Evolutionary conservation across 225 moss, liverwort and hornwort genomes (phyloP).

Genomic region (Straminergon stramineum): DNA sequence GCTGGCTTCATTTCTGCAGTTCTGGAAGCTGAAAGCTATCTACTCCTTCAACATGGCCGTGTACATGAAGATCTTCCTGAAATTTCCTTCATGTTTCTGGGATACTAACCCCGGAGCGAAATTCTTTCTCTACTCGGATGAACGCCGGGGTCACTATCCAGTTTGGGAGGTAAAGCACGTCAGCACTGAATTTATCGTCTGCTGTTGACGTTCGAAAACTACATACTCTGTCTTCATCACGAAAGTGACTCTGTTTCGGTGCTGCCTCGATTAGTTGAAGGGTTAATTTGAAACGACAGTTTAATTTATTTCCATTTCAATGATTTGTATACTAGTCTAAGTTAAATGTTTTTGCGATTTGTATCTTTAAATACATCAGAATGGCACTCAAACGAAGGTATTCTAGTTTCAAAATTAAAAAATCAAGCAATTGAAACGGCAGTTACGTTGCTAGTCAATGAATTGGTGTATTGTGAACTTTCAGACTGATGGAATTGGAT

Average conservation of each 20-base stretch:
- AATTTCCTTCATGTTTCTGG: slow-evolving; percentile 71
- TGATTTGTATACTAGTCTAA: too few species aligned
- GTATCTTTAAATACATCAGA: too few species aligned
- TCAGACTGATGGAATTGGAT: neutral
- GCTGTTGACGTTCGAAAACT: neutral
- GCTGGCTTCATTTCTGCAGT: neutral
- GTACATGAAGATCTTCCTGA: slow-evolving; percentile 80
- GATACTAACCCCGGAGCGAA: slow-evolving; percentile 45
- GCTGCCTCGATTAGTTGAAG: neutral
- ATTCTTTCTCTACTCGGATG: slow-evolving; percentile 71
- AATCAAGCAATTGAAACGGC: neutral
- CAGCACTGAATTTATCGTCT: neutral
- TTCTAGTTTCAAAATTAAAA: too few species aligned
- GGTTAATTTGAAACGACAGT: neutral
- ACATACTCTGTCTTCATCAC: too few species aligned
- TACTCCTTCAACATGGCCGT: slow-evolving; percentile 78
- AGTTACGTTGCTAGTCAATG: neutral
- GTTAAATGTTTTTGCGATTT: too few species aligned
- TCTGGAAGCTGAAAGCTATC: slow-evolving; percentile 61
- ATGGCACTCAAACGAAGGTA: neutral
- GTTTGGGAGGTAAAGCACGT: slow-evolving; percentile 62
- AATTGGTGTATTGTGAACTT: neutral
- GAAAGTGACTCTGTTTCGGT: neutral
- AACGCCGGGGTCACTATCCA: slow-evolving; percentile 75
- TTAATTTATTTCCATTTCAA: neutral